phyloP scores from a whole-genome alignment of 2,329 filamentous ascomycete species.

The Botrytis paeoniae region DNA sequence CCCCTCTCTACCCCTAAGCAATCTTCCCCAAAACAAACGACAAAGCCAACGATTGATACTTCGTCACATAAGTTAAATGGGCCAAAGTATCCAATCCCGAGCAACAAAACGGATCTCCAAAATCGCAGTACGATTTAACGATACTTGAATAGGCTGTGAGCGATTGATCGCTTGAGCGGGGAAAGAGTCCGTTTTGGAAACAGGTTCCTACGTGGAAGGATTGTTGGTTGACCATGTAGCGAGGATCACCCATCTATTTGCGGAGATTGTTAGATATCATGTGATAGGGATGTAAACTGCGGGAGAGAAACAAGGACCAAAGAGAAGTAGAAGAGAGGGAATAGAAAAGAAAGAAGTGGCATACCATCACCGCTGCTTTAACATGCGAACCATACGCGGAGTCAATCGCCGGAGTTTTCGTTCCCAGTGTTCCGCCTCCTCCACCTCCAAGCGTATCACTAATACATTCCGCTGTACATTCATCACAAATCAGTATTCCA shows the following conservation, averaged over 20 bases:
- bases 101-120: conserved; percentile 6
- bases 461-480: neutral
- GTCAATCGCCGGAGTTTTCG: neutral
- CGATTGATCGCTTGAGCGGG: neutral
- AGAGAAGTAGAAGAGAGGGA: neutral
- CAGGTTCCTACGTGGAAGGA: conserved; percentile 7
- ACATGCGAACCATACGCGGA: neutral
- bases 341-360: neutral
- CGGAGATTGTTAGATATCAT: neutral
- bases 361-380: neutral
- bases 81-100: neutral
- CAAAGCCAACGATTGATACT: neutral
- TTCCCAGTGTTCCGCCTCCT: neutral
- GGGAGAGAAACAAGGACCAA: fast-evolving
- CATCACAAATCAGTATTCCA: neutral
- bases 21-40: conserved; percentile 5
- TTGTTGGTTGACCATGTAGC: neutral
- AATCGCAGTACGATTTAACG: conserved; percentile 3
- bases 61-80: neutral
- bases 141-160: neutral
- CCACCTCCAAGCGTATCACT: neutral
- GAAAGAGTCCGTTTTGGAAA: conserved; percentile 12
- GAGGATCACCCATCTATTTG: conserved; percentile 1
- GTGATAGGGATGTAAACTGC: neutral
- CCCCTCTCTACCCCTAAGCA: neutral